Base-by-base conservation (phyloP, 1,284 basidiomycete genomes). In the Coriolopsis trogii region DNA sequence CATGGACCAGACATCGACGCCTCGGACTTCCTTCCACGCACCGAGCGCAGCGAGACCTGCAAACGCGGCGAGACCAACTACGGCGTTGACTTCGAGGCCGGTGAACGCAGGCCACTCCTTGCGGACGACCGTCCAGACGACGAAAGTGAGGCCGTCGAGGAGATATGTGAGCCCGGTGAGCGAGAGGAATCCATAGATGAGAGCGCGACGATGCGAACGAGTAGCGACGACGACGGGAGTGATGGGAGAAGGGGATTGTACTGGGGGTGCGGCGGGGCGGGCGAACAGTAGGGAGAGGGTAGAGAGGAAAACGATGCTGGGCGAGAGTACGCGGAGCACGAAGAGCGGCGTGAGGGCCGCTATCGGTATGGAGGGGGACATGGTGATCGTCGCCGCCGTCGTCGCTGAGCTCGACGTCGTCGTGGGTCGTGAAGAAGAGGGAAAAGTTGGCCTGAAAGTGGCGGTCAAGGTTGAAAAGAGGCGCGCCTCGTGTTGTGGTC, bases 111-210 rank as follows among this genome's bases (percentile, higher is more conserved):
- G 79, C 89, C 89, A 92, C 16, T 74, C 59, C 61, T 85, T 82
- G 60, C 77, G 72, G 55, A 91, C 62, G 38, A 91, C 76, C 21
- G 85, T 81, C 62, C 79, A 79, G 20, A 81, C 68, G 43, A 85
- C 80, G 62, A 89, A 86, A 7, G 84, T 74, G 43, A 88, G 71
- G 49, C 95, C 78, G 79, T 99, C 81, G 72, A 94, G 73, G 75
- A 99, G 82, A 81, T 92, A 85, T 69, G 94, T 78, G 73, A 95
- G 59, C 74, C 94, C 85, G 70, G 84, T 64, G 44, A 91, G 74
- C 49, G 84, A 81, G 46, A 93, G 76, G 60, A 91, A 73, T 46
- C 75, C 69, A 49, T 91, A 76, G 67, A 93, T 90, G 58, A 84
- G 70, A 45, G 80, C 79, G 51, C 87, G 82, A 67, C 91, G 85